Evolutionary conservation across 208 protist genomes (phyloP).

Genomic region (Naegleria lovaniensis): DNA sequence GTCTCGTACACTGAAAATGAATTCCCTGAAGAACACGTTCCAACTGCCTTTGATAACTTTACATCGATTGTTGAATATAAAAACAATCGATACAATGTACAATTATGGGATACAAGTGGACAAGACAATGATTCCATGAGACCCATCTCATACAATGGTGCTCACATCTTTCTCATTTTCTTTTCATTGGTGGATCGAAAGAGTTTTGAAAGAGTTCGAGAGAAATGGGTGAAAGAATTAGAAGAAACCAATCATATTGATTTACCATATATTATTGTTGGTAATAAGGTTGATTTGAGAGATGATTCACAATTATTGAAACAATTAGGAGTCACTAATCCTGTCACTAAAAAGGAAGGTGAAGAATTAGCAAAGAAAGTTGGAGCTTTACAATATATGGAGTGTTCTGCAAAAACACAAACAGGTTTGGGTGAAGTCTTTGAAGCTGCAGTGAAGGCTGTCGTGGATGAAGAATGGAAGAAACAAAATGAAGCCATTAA

Average conservation of each 20-base stretch:
- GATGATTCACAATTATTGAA: neutral
- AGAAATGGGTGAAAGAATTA: neutral
- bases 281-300: neutral
- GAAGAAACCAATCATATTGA: neutral
- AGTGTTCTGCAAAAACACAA: neutral
- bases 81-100: neutral
- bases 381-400: neutral
- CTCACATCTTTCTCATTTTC: neutral
- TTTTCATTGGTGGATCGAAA: neutral
- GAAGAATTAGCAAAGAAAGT: neutral
- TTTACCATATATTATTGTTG: neutral
- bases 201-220: neutral
- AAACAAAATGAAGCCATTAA: too few species aligned
- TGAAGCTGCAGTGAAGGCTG: neutral
- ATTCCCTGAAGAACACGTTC: conserved; percentile 51
- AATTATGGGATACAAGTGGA: conserved; percentile 1
- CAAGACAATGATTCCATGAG: neutral
- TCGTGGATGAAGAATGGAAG: too few species aligned
- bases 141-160: neutral
- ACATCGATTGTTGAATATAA: neutral
- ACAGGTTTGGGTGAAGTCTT: neutral
- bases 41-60: conserved; percentile 74
- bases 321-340: neutral
- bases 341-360: neutral
- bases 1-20: conserved; percentile 34